phyloP scores from a whole-genome alignment of 805 yeast species.

The Hanseniaspora nectarophila region DNA sequence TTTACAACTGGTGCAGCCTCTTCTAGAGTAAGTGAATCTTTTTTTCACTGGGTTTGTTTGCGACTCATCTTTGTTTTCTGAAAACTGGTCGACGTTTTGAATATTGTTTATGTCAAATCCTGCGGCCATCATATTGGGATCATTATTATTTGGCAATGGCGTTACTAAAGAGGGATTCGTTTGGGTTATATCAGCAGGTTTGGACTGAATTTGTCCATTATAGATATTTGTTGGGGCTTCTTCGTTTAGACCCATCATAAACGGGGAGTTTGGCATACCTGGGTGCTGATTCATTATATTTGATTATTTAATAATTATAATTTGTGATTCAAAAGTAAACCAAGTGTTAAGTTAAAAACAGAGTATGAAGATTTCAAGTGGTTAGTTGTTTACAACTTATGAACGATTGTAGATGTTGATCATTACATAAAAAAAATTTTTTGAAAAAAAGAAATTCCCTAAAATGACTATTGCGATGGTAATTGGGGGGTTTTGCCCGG shows the following conservation, averaged over 20 bases:
- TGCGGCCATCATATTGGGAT: not conserved
- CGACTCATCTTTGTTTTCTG: not conserved
- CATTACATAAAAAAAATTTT: too few relatives aligned
- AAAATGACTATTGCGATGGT: too few relatives aligned
- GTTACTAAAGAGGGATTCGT: not conserved
- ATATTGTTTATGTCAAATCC: not conserved
- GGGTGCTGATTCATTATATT: not conserved
- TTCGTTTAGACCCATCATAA: not conserved
- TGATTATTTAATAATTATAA: too few relatives aligned
- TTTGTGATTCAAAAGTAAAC: too few relatives aligned
- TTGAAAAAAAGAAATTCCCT: too few relatives aligned
- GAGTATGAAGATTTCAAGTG: too few relatives aligned
- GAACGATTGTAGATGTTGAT: too few relatives aligned
- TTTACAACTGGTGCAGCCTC: conserved; percentile 30
- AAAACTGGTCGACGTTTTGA: too few relatives aligned
- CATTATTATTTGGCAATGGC: not conserved
- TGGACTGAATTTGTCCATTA: not conserved
- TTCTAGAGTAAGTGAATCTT: conserved; percentile 25
- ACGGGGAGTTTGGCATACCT: not conserved
- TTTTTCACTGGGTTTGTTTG: not conserved
- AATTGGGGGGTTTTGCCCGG: too few relatives aligned
- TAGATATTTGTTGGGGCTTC: not conserved
- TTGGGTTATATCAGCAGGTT: not conserved
- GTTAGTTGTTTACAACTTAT: too few relatives aligned
- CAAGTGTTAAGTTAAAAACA: too few relatives aligned